Evolutionary conservation across 331 rosid species (phyloP).

Genomic region (Quercus phellos): DNA sequence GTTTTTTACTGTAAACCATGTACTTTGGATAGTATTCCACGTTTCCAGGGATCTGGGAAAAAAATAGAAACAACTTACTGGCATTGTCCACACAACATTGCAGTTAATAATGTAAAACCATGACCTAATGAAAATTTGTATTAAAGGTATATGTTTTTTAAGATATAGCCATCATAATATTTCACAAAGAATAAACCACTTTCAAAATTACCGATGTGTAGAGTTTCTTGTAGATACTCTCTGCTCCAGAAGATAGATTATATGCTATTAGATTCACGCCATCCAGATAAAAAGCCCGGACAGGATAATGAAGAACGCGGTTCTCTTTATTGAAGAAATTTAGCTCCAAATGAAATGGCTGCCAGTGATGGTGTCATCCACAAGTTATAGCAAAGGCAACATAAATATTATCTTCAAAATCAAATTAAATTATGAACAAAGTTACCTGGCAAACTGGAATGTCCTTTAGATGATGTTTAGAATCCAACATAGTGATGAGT

Average conservation of each 20-base stretch:
- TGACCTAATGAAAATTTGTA: constrained; percentile 14
- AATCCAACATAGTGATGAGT: constrained; percentile 69
- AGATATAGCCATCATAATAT: constrained; percentile 5
- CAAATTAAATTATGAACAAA: constrained; percentile 20
- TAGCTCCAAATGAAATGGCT: constrained; percentile 96
- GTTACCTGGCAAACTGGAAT: constrained; percentile 76
- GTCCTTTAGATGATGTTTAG: constrained; percentile 83
- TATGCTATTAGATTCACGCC: constrained; percentile 79
- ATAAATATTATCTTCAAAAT: constrained; percentile 14
- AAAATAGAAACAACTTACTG: constrained; percentile 16
- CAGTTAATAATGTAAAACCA: constrained; percentile 8
- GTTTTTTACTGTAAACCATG: constrained; percentile 73
- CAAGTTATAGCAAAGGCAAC: constrained; percentile 22
- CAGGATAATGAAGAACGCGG: constrained; percentile 94
- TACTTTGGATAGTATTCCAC: constrained; percentile 80
- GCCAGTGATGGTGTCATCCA: constrained; percentile 31
- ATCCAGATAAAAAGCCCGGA: constrained; percentile 80
- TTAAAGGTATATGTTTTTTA: constrained; percentile 9
- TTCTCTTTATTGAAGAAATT: constrained; percentile 93
- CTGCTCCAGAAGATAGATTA: constrained; percentile 69
- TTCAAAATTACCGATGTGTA: constrained; percentile 65
- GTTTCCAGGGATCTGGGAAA: constrained; percentile 68
- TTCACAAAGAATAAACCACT: constrained; percentile 16
- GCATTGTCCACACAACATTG: constrained; percentile 12
- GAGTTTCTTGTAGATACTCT: constrained; percentile 81